phyloP scores from a whole-genome alignment of 345 rosid genomes.

The Hibiscus tridactylites region DNA sequence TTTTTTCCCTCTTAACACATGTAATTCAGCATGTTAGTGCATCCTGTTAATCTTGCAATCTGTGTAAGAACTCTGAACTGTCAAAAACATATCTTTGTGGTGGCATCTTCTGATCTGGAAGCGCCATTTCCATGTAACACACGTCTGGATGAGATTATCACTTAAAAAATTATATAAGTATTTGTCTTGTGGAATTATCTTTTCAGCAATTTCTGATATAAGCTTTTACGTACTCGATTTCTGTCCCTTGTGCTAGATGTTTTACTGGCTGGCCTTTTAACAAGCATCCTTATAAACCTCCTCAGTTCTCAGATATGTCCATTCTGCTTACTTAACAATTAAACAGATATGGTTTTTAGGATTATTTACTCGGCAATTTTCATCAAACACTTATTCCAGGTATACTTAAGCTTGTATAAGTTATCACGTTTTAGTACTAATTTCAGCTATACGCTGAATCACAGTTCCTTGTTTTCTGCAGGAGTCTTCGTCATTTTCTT shows the following conservation, averaged over 20 bases:
- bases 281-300: background rate
- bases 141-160: background rate
- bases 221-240: background rate
- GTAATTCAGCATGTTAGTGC: background rate
- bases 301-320: background rate
- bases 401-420: slow-evolving; percentile 17
- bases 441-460: slow-evolving; percentile 3
- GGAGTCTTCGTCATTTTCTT: slow-evolving; percentile 60
- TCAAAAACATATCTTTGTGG: background rate
- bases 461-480: slow-evolving; percentile 15
- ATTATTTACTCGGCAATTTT: slow-evolving; percentile 59
- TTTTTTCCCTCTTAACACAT: background rate
- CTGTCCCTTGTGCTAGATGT: background rate
- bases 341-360: slow-evolving; percentile 70
- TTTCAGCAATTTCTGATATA: background rate
- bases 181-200: background rate
- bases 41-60: background rate
- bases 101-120: background rate
- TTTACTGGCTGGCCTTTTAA: background rate
- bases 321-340: slow-evolving; percentile 38
- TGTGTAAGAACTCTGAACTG: background rate
- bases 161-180: background rate
- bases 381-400: slow-evolving; percentile 76
- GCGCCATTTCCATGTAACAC: no score
- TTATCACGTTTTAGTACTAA: background rate